Evolutionary conservation across 2,329 filamentous ascomycete genomes (phyloP), one percentile per base, ranked within the genome.

Genomic region (Alternaria sp.): DNA sequence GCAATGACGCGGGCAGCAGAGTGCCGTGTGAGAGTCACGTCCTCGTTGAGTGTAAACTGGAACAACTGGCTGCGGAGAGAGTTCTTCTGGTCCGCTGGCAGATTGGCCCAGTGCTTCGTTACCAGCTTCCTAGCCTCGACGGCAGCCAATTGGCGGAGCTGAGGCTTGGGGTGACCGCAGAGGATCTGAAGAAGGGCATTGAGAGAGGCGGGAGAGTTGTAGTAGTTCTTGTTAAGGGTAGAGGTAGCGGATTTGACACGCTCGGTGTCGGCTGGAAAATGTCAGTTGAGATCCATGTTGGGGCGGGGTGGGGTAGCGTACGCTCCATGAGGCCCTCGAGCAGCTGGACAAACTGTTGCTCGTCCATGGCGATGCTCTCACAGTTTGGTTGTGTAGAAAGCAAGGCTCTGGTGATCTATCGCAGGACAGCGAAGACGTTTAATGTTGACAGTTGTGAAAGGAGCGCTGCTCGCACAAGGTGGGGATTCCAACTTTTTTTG

Each of bases 191-290:
- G 86, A 63, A 98, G 89, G 71, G 91, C 88, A 55, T 94, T 85
- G 57, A 98, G 87, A 14, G 92, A 92, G 72, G 93, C 87, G 37
- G 94, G 90, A 69, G 92, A 87, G 72, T 88, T 89, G 83, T 96
- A 98, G 84, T 92, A 98, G 80, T 91, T 91, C 80, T 96, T 95
- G 80, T 96, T 93, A 60, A 98, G 87, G 72, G 93, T 88, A 58
- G 90, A 88, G 17, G 94, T 99, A 63, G 93, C 92, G 67, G 90
- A 88, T 86, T 97, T 96, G 79, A 96, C 89, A 80, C 73, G 71
- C 58, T 77, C 77, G 17, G 76, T 97, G 80, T 96, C 90, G 76
- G 95, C 93, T 96, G 74, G 52, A 39, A 44, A 61, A 44, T 62
- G 77, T 82, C 66, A 83, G 78, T 62, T 23, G 31, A 54, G 49